A percentile compares a stretch with the other conserved stretches of the same genome.
Conservation (phyloP, 257 asterid genomes). For the Solanum etuberosum region DNA sequence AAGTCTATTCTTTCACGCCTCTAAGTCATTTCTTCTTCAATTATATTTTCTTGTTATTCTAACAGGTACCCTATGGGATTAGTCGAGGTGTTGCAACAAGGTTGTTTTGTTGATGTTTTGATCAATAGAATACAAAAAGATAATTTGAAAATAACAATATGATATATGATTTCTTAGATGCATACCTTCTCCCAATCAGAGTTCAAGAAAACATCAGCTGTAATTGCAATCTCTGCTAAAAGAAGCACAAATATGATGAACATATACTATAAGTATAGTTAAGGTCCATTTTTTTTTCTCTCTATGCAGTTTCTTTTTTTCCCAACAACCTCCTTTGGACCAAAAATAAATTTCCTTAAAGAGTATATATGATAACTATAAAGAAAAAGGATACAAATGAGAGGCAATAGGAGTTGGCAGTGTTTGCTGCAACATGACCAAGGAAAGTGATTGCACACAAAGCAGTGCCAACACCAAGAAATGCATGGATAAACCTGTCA, state of each 20-base stretch:
- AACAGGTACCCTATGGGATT: not conserved
- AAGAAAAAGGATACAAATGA: conserved; percentile 36
- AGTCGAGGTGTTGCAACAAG: not conserved
- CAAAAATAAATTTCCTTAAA: not conserved
- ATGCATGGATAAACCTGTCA: conserved; percentile 51
- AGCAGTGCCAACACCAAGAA: conserved; percentile 39
- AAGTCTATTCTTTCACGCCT: not conserved
- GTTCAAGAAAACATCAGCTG: conserved; percentile 29
- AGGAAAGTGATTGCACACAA: conserved; percentile 44
- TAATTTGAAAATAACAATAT: not conserved
- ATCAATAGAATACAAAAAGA: not conserved
- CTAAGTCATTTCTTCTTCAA: not conserved
- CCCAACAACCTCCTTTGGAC: not conserved
- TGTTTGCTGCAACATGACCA: conserved; percentile 45
- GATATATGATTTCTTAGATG: not conserved
- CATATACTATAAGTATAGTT: conserved; percentile 30
- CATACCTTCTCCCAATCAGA: conserved; percentile 40
- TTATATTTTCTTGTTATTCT: not conserved
- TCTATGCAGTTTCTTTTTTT: not conserved
- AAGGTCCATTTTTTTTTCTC: conserved; percentile 18
- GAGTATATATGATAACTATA: not conserved
- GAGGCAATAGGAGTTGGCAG: conserved; percentile 32
- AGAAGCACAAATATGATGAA: conserved; percentile 27
- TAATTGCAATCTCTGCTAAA: conserved; percentile 24
- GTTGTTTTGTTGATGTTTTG: not conserved